These are phyloP conservation scores for Fusarium succisae DNA, from an alignment of 2,329 filamentous ascomycete species.

Conservation along the genomic window DNA sequence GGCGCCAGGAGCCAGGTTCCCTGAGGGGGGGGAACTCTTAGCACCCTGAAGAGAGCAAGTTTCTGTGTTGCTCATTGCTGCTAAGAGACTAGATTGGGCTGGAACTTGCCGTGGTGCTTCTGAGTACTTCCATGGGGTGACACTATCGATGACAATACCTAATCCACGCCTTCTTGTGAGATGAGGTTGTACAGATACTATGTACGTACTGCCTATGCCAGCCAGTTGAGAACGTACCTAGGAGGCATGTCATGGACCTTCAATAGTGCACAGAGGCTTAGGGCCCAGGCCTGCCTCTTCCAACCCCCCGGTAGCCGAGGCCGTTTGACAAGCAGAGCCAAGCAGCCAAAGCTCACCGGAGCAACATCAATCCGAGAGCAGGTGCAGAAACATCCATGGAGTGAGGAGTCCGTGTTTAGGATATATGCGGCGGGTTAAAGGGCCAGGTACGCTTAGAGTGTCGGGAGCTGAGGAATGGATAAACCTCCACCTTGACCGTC, in stretches of 20 bases:
- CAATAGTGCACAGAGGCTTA: slow-evolving; percentile 16
- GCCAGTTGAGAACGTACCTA: not conserved
- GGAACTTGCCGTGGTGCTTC: slow-evolving; percentile 3
- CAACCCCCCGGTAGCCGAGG: not conserved
- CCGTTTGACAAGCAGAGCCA: not conserved
- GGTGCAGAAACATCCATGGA: slow-evolving; percentile 5
- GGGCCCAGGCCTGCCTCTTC: not conserved
- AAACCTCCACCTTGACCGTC: slow-evolving; percentile 16
- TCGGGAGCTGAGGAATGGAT: slow-evolving; percentile 36
- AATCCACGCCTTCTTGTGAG: not conserved
- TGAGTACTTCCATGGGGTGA: slow-evolving; percentile 19
- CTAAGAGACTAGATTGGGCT: slow-evolving; percentile 13
- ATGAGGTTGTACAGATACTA: slow-evolving; percentile 2
- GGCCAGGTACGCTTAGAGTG: not conserved
- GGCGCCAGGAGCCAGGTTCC: slow-evolving; percentile 17
- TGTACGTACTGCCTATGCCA: not conserved
- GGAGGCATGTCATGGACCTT: not conserved
- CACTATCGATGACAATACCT: not conserved
- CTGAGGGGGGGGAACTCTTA: not conserved
- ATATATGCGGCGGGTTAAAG: slow-evolving; percentile 1
- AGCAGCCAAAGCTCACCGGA: not conserved
- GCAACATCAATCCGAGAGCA: slow-evolving; percentile 15
- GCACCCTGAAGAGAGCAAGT: not conserved
- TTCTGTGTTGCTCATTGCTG: not conserved
- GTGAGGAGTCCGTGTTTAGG: not conserved